Evolutionary conservation across 1,139 yeast genomes (phyloP).

Genomic region (Arxiozyma slooffiae): DNA sequence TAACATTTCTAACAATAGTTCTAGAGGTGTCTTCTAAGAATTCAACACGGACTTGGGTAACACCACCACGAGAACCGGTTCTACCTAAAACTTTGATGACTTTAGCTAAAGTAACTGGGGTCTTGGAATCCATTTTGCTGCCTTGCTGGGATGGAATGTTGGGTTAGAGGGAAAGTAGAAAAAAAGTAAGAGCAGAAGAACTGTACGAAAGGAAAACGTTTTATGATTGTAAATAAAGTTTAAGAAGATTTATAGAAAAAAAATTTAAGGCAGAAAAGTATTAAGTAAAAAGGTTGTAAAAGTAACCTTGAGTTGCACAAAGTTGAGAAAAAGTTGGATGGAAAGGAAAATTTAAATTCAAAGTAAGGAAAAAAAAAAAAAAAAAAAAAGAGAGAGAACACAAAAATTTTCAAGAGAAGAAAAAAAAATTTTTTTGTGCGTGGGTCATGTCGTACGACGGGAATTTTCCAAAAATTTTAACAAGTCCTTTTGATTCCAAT

Average conservation of each 20-base stretch:
- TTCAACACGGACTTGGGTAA: conserved; percentile 99
- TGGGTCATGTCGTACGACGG: conserved; percentile 3
- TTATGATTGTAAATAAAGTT: not conserved
- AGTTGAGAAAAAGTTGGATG: not conserved
- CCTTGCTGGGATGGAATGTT: conserved; percentile 2
- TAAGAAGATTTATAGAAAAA: too few species aligned
- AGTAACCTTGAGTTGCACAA: not conserved
- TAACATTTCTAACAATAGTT: conserved; percentile 99
- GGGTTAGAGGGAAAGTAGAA: not conserved
- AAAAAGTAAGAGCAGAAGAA: not conserved
- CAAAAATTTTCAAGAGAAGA: not conserved
- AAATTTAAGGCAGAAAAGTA: not conserved
- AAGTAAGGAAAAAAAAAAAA: too few species aligned
- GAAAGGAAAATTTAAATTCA: too few species aligned
- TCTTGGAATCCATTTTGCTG: conserved; percentile 56
- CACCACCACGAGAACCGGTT: conserved; percentile 99
- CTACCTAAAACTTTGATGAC: conserved; percentile 99
- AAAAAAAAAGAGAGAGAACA: not conserved
- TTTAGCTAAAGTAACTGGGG: conserved; percentile 98
- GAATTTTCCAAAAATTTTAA: not conserved
- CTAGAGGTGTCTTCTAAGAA: conserved; percentile 97
- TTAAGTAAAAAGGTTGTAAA: not conserved
- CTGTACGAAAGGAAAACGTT: not conserved
- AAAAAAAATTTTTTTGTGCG: conserved; percentile 2
- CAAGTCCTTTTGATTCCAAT: conserved; percentile 1